Conservation (phyloP, 306 rosid species). For the Citrullus colocynthis region DNA sequence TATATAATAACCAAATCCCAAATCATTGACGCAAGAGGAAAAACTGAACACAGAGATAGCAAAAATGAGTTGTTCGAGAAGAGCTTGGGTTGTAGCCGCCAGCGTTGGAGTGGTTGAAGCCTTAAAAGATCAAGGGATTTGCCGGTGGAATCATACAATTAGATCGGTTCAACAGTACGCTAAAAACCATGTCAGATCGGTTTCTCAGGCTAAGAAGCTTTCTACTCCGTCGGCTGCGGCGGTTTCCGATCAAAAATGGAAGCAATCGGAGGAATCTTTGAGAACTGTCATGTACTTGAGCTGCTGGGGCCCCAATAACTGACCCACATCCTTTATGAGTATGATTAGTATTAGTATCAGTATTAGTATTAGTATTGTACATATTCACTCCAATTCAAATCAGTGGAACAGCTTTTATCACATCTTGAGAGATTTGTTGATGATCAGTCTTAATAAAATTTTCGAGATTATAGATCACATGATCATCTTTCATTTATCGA, state of each 20-base stretch:
- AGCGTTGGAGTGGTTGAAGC: conserved; percentile 32
- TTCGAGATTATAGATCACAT: neutral
- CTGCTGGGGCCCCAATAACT: conserved; percentile 29
- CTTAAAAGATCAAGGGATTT: conserved; percentile 25
- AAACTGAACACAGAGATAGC: neutral
- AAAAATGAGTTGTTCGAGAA: conserved; percentile 14
- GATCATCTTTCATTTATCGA: neutral
- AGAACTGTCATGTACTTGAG: conserved; percentile 27
- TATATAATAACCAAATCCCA: neutral
- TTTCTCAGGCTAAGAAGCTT: conserved; percentile 15
- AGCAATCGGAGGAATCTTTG: conserved; percentile 20
- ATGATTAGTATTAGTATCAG: neutral
- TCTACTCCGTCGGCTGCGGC: conserved; percentile 5
- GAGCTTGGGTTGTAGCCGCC: conserved; percentile 16
- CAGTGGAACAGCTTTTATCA: neutral
- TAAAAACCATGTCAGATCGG: conserved; percentile 11
- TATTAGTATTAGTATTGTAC: neutral
- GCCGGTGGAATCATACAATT: conserved; percentile 21
- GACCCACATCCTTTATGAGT: neutral
- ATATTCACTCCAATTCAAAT: neutral
- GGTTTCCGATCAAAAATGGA: neutral
- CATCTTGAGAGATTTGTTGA: neutral
- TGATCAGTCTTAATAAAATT: neutral
- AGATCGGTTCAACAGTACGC: conserved; percentile 17
- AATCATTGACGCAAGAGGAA: neutral